Evolutionary conservation across 2,329 filamentous ascomycete species (phyloP), one percentile per base, ranked within the genome.

Genomic region (Nectriaceae sp.): DNA sequence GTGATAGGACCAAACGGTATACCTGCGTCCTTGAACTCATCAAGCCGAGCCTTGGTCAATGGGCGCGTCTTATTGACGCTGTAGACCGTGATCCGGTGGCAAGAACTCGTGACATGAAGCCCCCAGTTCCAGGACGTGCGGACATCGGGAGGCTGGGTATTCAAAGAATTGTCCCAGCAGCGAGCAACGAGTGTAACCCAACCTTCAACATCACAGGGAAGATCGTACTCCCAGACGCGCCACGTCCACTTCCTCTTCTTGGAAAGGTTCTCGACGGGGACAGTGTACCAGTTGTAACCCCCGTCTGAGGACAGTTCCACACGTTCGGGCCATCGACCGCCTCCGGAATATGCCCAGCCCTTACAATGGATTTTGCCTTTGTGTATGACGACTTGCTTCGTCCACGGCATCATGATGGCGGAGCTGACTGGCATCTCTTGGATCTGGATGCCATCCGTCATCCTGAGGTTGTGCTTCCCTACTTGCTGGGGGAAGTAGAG

Each of bases 391-490:
- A 79, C 75, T n/a, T 84, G 76, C 56, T 83, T 83, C 18, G 77
- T 76, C 68, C 74, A 71, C 0, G 85, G 85, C 0, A 77, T 72
- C 80, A 87, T 87, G 57, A 88, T 87, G 18, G 84, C 85, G 15
- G 75, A 80, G 40, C 77, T 80, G 3, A 88, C 84, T 0, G 85
- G 85, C 84, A 88, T 89, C 29, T 88, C 85, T 59, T 89, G 85
- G 57, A 87, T 88, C 53, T 78, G 80, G 52, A 85, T 84, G 0
- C 82, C 84, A 39, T 82, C 80, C 15, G 72, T 80, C 55, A 79
- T 77, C 8, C 69, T 71, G 11, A 75, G 71, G 52, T 88, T 88
- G 56, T 88, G 83, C 67, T 88, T 88, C 11, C 84, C 85, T 0
- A 84, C 70, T 62, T 89, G 85, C 11, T 83, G 82, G 2, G 79